Percentiles rank a stretch among this genome's conserved stretches.
Conservation (phyloP, 1,284 basidiomycete genomes). For the Malassezia sp. region DNA sequence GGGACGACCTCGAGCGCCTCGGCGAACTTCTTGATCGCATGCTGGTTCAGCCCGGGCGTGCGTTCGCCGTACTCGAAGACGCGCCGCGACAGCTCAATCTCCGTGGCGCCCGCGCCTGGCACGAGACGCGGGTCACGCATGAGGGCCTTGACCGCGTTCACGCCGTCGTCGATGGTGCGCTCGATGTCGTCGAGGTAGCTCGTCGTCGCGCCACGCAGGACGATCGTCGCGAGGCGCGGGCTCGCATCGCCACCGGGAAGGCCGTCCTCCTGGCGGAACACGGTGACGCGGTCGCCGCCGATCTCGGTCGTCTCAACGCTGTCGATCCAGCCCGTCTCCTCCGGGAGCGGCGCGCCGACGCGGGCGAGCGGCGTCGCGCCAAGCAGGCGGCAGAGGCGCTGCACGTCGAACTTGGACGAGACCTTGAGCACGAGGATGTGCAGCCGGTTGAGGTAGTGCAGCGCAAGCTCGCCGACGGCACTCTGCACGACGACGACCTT, state of each 20-base stretch:
- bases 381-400: conserved; percentile 82
- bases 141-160: conserved; percentile 87
- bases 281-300: conserved; percentile 93
- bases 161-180: conserved; percentile 89
- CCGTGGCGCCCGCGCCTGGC: conserved; percentile 85
- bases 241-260: conserved; percentile 40
- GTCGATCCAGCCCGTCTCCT: conserved; percentile 89
- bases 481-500: conserved; percentile 87
- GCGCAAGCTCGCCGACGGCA: conserved; percentile 82
- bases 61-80: conserved; percentile 78
- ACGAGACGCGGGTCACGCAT: conserved; percentile 81
- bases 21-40: conserved; percentile 82
- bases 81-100: conserved; percentile 75
- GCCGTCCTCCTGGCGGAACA: conserved; percentile 63
- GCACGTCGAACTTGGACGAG: conserved; percentile 93
- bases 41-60: conserved; percentile 81
- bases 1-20: conserved; percentile 85
- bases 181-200: conserved; percentile 92
- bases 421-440: conserved; percentile 92
- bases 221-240: conserved; percentile 43
- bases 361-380: conserved; percentile 92
- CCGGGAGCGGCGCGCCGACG: conserved; percentile 84
- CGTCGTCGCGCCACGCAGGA: conserved; percentile 66
- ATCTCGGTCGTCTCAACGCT: conserved; percentile 91
- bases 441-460: conserved; percentile 92